Evolutionary conservation across 2,329 filamentous ascomycete species (phyloP).

Genomic region (Hypoxylon sp.): DNA sequence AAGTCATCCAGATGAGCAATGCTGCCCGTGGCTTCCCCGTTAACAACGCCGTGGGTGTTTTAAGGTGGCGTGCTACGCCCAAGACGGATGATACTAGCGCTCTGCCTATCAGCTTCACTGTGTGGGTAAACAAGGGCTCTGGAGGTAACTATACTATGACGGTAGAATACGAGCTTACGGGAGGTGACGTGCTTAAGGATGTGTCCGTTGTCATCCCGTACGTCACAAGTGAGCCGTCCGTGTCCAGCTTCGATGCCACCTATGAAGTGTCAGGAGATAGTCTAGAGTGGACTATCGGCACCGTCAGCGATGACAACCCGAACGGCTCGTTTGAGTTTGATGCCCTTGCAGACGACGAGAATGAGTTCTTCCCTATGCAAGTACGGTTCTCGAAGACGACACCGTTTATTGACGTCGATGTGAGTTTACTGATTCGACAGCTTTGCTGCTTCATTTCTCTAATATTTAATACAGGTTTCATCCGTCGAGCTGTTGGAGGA

Average conservation of each 20-base stretch:
- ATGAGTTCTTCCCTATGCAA: slow-evolving; percentile 98
- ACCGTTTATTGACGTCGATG: slow-evolving; percentile 93
- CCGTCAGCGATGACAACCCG: slow-evolving; percentile 82
- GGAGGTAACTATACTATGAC: slow-evolving; percentile 88
- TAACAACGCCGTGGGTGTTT: slow-evolving; percentile 91
- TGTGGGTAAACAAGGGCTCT: slow-evolving; percentile 93
- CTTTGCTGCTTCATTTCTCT: slow-evolving; percentile 29
- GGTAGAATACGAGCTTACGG: slow-evolving; percentile 93
- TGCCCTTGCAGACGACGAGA: slow-evolving; percentile 85
- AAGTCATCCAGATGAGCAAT: slow-evolving; percentile 91
- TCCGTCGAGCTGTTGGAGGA: slow-evolving; percentile 78
- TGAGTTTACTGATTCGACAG: slow-evolving; percentile 64
- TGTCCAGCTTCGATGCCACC: slow-evolving; percentile 92
- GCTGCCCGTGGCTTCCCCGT: slow-evolving; percentile 88
- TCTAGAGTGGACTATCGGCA: slow-evolving; percentile 92
- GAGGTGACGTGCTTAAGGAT: slow-evolving; percentile 81
- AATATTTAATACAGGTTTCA: slow-evolving; percentile 64
- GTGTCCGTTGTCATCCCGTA: slow-evolving; percentile 92
- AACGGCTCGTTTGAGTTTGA: slow-evolving; percentile 96
- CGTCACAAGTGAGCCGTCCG: slow-evolving; percentile 82
- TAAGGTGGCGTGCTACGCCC: slow-evolving; percentile 90
- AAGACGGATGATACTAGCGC: slow-evolving; percentile 83
- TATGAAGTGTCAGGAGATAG: slow-evolving; percentile 95
- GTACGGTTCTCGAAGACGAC: slow-evolving; percentile 87
- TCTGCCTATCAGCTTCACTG: slow-evolving; percentile 94